Base-by-base conservation (phyloP, 148 eudicot species). In the Fagopyrum esculentum region DNA sequence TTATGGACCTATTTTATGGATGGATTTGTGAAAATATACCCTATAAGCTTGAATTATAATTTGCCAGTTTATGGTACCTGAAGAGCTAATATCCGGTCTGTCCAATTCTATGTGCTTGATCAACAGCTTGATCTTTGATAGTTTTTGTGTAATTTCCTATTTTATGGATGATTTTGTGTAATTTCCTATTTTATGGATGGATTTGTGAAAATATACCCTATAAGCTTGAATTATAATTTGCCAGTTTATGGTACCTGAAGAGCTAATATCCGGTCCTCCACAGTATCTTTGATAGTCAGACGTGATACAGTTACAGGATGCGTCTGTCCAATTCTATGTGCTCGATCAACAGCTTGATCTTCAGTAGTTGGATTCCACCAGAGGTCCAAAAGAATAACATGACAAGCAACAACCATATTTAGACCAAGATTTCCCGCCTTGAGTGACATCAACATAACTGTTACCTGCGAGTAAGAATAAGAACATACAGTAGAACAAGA, bases 281-380 rank as follows among this genome's bases (percentile, higher is more conserved):
- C 94, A 1, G 98, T 90, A 64, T 92, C 95, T 77, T 87, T 90
- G 63, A 96, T 78, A 74, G 99, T 96, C 77, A 96, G 83, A 78
- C 99, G 83, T 26, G 97, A 87, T 40, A 96, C 98, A 45, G 93
- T 96, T 69, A 96, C 99, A 56, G 97, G 87, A 47, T 98, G 97
- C 76, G 98, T 96, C 78, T 96, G 99, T 52, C 99, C 99, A 82
- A 96, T 96, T 81, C 99, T 89, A 82, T 96, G 99, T 45, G 99
- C 98, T 73, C 99, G 87, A 81, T 96, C 99, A 77, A 96, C 76
- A 72, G 99, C 99, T 80, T 96, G 99, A 81, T 96, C 99, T 87
- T 96, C 99, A 35, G 99, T 96, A 35, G 97, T 86, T 56, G 99
- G 99, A 80, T 96, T 96, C 99, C 99, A 96, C 99, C 99, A 96